Percentiles rank a stretch among this genome's conserved stretches.
Evolutionary conservation across 345 rosid genomes (phyloP).

Genomic region (Boechera divaricarpa): DNA sequence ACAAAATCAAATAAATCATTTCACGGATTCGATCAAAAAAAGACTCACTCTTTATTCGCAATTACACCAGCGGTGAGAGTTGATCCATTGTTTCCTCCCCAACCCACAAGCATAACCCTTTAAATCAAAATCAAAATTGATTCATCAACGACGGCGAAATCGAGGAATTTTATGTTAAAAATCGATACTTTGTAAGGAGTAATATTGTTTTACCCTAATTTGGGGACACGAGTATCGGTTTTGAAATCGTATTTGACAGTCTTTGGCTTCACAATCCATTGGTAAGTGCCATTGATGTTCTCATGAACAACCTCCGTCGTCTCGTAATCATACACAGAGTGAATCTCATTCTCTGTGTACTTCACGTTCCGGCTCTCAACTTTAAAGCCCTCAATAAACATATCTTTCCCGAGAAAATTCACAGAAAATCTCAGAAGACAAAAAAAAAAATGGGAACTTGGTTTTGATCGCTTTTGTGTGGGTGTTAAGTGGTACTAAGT

Average conservation of each 20-base stretch:
- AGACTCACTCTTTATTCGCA: slow-evolving; percentile 88
- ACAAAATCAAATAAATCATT: slow-evolving; percentile 54
- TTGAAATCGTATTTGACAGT: slow-evolving; percentile 86
- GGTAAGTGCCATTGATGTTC: slow-evolving; percentile 71
- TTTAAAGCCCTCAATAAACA: slow-evolving; percentile 83
- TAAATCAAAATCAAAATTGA: not conserved
- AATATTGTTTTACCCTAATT: slow-evolving; percentile 64
- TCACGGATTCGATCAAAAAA: not conserved
- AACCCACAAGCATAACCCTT: slow-evolving; percentile 98
- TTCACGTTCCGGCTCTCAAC: slow-evolving; percentile 87
- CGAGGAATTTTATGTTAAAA: not conserved
- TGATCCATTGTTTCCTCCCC: slow-evolving; percentile 99
- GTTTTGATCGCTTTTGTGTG: slow-evolving; percentile 13
- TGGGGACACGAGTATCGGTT: slow-evolving; percentile 78
- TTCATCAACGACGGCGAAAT: slow-evolving; percentile 4
- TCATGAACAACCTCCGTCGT: slow-evolving; percentile 95
- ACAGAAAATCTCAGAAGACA: not conserved
- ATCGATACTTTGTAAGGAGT: not conserved
- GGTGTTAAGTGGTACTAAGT: not conserved
- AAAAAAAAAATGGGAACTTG: not conserved
- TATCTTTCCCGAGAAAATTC: not conserved
- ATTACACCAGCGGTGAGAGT: slow-evolving; percentile 90
- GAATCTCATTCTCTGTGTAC: slow-evolving; percentile 82
- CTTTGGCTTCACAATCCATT: slow-evolving; percentile 92
- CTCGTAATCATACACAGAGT: slow-evolving; percentile 81